phyloP scores from a whole-genome alignment of 139 green algal species.

The Coelastrella sp. region DNA sequence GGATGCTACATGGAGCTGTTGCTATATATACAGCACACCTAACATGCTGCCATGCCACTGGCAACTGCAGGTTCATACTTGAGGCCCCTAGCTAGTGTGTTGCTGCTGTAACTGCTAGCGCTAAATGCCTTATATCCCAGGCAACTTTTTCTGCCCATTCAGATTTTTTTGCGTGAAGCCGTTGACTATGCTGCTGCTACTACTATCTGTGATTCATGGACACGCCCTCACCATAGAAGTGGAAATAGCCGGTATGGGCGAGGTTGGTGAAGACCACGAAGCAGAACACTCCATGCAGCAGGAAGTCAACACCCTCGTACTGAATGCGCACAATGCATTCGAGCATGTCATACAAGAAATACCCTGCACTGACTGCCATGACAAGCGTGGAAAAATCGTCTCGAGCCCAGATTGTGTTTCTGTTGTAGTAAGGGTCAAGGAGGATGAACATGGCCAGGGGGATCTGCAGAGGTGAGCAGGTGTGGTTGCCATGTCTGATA shows the following conservation, averaged over 20 bases:
- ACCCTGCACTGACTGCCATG: conserved; percentile 48
- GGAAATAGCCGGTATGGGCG: conserved; percentile 30
- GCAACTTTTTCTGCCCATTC: no score
- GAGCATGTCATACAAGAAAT: conserved; percentile 41
- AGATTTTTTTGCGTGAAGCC: no score
- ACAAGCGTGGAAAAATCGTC: conserved; percentile 35
- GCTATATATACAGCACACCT: no score
- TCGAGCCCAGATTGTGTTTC: conserved; percentile 19
- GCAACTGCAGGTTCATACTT: no score
- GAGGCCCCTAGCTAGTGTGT: no score
- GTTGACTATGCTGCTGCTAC: not conserved
- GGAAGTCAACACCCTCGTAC: conserved; percentile 49
- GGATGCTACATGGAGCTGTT: no score
- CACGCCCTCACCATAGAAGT: conserved; percentile 47
- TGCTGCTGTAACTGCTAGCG: no score
- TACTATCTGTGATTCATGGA: not conserved
- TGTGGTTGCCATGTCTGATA: no score
- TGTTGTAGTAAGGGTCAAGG: conserved; percentile 15
- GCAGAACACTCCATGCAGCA: conserved; percentile 57
- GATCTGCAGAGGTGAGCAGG: not conserved
- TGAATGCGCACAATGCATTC: conserved; percentile 47
- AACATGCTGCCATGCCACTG: no score
- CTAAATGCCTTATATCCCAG: no score
- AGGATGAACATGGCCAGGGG: conserved; percentile 39
- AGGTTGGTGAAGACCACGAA: conserved; percentile 53